Evolutionary conservation across 1,284 basidiomycete species (phyloP).

Genomic region (Inonotus obliquus): DNA sequence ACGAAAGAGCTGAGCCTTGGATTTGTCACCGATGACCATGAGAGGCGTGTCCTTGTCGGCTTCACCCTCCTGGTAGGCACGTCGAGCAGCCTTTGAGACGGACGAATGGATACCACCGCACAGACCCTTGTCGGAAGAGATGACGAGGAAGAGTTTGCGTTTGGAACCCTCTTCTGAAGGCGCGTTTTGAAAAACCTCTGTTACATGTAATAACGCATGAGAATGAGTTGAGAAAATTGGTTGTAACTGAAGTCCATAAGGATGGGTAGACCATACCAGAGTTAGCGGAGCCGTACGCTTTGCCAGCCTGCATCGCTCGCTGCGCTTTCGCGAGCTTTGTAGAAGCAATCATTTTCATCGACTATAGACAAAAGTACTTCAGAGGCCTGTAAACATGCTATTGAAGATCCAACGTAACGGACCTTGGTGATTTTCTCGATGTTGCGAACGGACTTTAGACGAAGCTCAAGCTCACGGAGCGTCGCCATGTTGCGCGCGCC

Average conservation of each 20-base stretch:
- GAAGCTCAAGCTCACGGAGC: constrained; percentile 94
- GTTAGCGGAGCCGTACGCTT: constrained; percentile 93
- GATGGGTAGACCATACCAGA: constrained; percentile 56
- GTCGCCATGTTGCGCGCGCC: constrained; percentile 91
- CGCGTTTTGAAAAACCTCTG: constrained; percentile 81
- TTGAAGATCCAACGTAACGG: constrained; percentile 25
- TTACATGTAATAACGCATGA: background rate
- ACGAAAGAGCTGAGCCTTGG: constrained; percentile 88
- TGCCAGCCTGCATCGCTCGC: constrained; percentile 90
- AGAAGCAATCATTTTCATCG: constrained; percentile 99
- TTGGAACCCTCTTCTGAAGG: constrained; percentile 55
- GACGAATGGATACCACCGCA: constrained; percentile 99
- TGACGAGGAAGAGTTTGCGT: constrained; percentile 85
- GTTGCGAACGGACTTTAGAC: constrained; percentile 96
- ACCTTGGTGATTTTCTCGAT: constrained; percentile 99
- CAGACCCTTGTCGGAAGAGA: constrained; percentile 98
- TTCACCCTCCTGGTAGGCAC: constrained; percentile 49
- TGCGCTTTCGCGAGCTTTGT: constrained; percentile 96
- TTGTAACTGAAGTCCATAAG: background rate
- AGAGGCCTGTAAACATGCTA: background rate
- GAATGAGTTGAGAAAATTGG: background rate
- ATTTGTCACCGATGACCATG: constrained; percentile 96
- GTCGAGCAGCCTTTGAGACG: constrained; percentile 85
- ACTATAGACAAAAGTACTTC: constrained; percentile 43
- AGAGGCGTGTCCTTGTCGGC: constrained; percentile 61